Conservation (phyloP, 768 basidiomycete genomes). For the Rhizopogon vesiculosus region DNA sequence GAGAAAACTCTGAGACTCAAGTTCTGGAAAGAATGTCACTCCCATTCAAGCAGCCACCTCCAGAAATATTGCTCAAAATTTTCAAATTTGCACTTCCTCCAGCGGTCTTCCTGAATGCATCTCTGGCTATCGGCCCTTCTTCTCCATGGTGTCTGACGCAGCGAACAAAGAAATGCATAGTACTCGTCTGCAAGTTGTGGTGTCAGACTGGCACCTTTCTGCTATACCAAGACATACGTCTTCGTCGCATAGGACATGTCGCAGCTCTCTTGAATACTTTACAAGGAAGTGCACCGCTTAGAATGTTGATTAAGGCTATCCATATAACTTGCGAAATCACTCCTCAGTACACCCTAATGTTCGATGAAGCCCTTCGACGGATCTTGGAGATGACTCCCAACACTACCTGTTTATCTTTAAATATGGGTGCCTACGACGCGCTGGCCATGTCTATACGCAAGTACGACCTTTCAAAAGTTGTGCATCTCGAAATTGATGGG, state of each 20-base stretch:
- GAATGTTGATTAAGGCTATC: conserved; percentile 9
- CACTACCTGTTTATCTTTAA: background rate
- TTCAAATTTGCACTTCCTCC: conserved; percentile 21
- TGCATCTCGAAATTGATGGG: background rate
- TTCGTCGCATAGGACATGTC: conserved; percentile 21
- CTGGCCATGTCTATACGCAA: background rate
- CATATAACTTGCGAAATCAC: conserved; percentile 8
- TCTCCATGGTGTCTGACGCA: conserved; percentile 20
- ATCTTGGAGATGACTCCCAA: background rate
- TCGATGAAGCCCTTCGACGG: background rate
- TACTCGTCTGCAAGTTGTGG: conserved; percentile 24
- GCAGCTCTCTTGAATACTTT: conserved; percentile 15
- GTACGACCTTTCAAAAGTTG: background rate
- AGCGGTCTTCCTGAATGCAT: conserved; percentile 13
- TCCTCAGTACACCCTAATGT: background rate
- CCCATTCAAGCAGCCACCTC: conserved; percentile 6
- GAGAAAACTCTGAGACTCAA: background rate
- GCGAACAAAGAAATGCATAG: conserved; percentile 14
- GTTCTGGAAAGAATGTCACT: background rate
- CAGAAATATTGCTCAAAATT: conserved; percentile 20
- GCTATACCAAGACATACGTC: conserved; percentile 22
- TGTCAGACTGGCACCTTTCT: conserved; percentile 15
- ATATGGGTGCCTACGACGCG: background rate
- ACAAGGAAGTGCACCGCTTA: conserved; percentile 4
- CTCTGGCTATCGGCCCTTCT: conserved; percentile 7